Evolutionary conservation across 306 rosid genomes (phyloP), one percentile per base, ranked within the genome.

Genomic region (Heteromeles arbutifolia): DNA sequence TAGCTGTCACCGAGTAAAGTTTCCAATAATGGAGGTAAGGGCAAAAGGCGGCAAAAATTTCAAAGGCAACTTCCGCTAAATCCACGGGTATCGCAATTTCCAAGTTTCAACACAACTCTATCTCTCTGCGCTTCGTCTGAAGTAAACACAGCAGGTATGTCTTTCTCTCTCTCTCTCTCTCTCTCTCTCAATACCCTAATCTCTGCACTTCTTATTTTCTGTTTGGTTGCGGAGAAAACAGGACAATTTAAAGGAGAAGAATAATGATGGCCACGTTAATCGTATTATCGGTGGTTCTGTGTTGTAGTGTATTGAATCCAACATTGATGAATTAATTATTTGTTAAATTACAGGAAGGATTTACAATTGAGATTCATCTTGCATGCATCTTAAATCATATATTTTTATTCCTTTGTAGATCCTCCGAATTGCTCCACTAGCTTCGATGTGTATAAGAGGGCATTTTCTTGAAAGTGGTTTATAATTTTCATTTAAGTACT

Each of bases 221-320:
- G 64, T 65, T 75, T 50, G 65, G 52, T 65, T 75, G 45, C 72
- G 2, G 50, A 32, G 50, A 75, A 50, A 75, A 65, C 72, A 17
- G n/a, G 26, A 61, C 25, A 14, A 8, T 54, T 19, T 15, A 52
- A 52, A 52, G 19, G 54, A 50, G 21, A 17, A 54, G 24, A 54
- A 19, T 54, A 2, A 19, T 19, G 61, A 54, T 54, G 24, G 24
- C 26, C 26, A 3, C 24, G 61, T 54, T 8, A 54, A 54, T 54
- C 61, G 1, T 53, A 5, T 21, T 11, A 21, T 18, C 26, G 61
- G 24, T 21, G 61, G 11, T 54, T 54, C 25, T 6, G 3, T 54
- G 61, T 21, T 7, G 21, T 24, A 8, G 14, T 43, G 25, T 11
- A 3, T 41, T 18, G 44, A 19, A 17, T 39, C 37, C 44, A 57